These are phyloP conservation scores for Dipodascopsis uninucleata DNA, from an alignment of 805 yeast species.

Conservation along the genomic window DNA sequence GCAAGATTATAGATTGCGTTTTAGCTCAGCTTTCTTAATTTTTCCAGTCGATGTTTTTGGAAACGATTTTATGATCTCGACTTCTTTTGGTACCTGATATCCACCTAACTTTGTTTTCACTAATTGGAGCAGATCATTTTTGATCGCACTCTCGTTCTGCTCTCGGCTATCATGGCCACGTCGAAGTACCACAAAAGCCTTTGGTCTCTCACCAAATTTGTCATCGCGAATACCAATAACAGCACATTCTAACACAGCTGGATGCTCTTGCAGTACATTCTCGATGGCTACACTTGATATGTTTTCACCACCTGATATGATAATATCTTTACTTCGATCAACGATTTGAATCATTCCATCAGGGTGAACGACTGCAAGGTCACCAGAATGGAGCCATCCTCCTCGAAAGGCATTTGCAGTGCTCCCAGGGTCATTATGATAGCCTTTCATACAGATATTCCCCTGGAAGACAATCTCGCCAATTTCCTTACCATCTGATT, in stretches of 20 bases:
- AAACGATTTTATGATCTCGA: slow-evolving; percentile 31
- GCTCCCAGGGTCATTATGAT: slow-evolving; percentile 35
- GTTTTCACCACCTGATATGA: slow-evolving; percentile 40
- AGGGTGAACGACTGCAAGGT: slow-evolving; percentile 37
- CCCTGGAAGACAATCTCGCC: slow-evolving; percentile 38
- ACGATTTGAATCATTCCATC: slow-evolving; percentile 37
- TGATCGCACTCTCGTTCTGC: not conserved
- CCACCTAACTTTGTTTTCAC: slow-evolving; percentile 34
- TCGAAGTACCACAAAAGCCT: slow-evolving; percentile 33
- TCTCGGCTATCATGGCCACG: not conserved
- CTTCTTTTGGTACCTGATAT: slow-evolving; percentile 36
- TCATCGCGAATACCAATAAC: slow-evolving; percentile 36
- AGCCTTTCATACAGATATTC: slow-evolving; percentile 36
- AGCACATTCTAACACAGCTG: slow-evolving; percentile 35
- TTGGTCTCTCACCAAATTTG: slow-evolving; percentile 37
- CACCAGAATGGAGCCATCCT: slow-evolving; percentile 33
- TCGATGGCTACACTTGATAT: slow-evolving; percentile 39
- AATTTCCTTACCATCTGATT: slow-evolving; percentile 34
- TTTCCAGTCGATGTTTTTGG: slow-evolving; percentile 41
- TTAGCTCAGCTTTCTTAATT: slow-evolving; percentile 36
- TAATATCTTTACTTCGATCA: slow-evolving; percentile 39
- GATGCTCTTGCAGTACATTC: slow-evolving; percentile 31
- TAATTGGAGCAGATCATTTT: slow-evolving; percentile 28
- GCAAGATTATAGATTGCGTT: no score
- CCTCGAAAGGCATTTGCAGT: slow-evolving; percentile 35